These are phyloP conservation scores for Scutellaria baicalensis DNA, from an alignment of 257 asterid species.

Conservation along the genomic window DNA sequence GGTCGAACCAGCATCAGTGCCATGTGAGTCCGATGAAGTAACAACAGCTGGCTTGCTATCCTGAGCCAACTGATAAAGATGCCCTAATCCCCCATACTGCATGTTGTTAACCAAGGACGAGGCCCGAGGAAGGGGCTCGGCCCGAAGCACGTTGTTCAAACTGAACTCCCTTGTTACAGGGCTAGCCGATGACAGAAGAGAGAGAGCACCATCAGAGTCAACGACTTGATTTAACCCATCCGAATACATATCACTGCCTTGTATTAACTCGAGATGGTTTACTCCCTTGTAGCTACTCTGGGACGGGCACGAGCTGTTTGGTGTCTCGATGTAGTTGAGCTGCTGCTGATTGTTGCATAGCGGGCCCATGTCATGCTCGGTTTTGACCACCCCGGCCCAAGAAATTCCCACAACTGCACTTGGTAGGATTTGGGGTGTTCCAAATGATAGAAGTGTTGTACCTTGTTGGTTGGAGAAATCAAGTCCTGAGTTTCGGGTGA, in stretches of 20 bases:
- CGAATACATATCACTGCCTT: background rate
- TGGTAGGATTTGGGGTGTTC: conserved; percentile 36
- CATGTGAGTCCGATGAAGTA: conserved; percentile 27
- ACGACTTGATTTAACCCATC: conserved; percentile 32
- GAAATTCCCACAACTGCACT: conserved; percentile 33
- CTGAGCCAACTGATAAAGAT: conserved; percentile 21
- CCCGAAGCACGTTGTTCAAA: conserved; percentile 11
- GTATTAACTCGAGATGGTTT: conserved; percentile 9
- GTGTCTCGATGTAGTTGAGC: conserved; percentile 25
- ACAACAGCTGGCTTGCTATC: conserved; percentile 31
- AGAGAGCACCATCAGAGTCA: conserved; percentile 70
- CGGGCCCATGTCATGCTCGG: conserved; percentile 24
- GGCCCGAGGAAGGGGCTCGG: too few relatives aligned
- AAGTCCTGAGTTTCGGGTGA: conserved; percentile 32
- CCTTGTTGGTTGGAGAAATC: conserved; percentile 41
- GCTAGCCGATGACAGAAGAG: conserved; percentile 96
- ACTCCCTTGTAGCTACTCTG: conserved; percentile 27
- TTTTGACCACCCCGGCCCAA: conserved; percentile 37
- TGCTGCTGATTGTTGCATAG: conserved; percentile 20
- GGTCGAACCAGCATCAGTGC: conserved; percentile 20
- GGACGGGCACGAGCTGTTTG: conserved; percentile 13
- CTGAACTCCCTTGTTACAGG: conserved; percentile 47
- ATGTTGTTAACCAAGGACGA: conserved; percentile 26
- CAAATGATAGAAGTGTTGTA: conserved; percentile 45
- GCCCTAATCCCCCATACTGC: conserved; percentile 30